Evolutionary conservation across 2,329 filamentous ascomycete species (phyloP).

Genomic region (Sclerotinia trifoliorum): DNA sequence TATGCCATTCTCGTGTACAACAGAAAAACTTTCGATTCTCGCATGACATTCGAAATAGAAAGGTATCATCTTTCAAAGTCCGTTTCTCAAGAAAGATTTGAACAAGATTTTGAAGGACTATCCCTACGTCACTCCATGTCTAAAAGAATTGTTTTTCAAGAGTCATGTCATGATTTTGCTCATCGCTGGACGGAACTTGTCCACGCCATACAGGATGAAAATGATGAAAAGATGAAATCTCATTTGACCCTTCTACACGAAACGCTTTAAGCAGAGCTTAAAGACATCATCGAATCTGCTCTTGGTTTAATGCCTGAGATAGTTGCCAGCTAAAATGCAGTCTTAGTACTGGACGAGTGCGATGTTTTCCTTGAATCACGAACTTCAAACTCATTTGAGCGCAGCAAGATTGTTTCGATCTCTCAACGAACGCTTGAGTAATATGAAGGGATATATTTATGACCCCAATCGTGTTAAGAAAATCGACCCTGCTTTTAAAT

Average conservation of each 20-base stretch:
- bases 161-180: constrained; percentile 62
- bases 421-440: constrained; percentile 43
- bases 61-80: constrained; percentile 64
- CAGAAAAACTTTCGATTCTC: constrained; percentile 55
- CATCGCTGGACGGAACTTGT: constrained; percentile 59
- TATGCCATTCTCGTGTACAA: constrained; percentile 62
- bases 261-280: constrained; percentile 52
- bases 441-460: constrained; percentile 45
- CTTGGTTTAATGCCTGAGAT: constrained; percentile 65
- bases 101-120: constrained; percentile 40
- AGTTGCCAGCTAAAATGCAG: constrained; percentile 69
- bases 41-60: constrained; percentile 49
- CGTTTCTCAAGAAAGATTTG: constrained; percentile 57
- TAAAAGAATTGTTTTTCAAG: constrained; percentile 60
- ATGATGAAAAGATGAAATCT: constrained; percentile 46
- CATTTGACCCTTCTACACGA: constrained; percentile 50
- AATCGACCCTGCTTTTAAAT: constrained; percentile 41
- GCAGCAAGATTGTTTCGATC: constrained; percentile 44
- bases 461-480: constrained; percentile 40
- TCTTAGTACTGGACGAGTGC: constrained; percentile 70
- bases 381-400: constrained; percentile 40
- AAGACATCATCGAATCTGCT: constrained; percentile 45
- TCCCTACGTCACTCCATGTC: constrained; percentile 49
- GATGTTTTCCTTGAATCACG: constrained; percentile 54
- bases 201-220: constrained; percentile 44